phyloP scores from a whole-genome alignment of 768 basidiomycete species.

The Suillus ampliporus region DNA sequence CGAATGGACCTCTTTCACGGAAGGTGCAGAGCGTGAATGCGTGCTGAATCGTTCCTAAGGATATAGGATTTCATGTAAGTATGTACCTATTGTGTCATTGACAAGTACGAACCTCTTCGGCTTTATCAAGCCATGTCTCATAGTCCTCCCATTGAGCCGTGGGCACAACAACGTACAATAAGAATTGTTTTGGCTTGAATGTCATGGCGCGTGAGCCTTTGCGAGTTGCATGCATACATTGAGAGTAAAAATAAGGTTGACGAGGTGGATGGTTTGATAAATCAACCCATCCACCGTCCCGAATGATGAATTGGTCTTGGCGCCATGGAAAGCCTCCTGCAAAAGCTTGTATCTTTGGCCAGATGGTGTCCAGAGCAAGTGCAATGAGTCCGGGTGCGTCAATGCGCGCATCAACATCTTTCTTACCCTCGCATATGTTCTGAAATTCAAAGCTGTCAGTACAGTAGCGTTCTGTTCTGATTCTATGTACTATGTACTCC shows the following conservation, averaged over 20 bases:
- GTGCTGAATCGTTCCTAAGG: not conserved
- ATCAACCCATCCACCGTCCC: not conserved
- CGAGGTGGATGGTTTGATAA: not conserved
- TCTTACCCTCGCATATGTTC: constrained; percentile 13
- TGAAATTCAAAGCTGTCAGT: not conserved
- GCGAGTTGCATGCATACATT: not conserved
- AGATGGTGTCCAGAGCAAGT: not conserved
- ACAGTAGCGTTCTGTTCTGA: not conserved
- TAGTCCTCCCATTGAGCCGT: not conserved
- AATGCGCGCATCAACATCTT: constrained; percentile 10
- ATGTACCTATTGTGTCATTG: not conserved
- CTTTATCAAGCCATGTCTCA: not conserved
- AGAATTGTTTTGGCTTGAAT: not conserved
- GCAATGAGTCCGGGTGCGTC: constrained; percentile 2
- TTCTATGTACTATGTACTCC: not conserved
- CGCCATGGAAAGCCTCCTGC: not conserved
- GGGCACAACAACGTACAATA: not conserved
- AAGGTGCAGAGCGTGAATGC: not conserved
- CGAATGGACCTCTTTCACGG: not conserved
- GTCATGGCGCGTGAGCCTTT: not conserved
- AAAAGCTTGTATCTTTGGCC: constrained; percentile 4
- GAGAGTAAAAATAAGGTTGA: not conserved
- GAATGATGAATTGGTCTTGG: not conserved
- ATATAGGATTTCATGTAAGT: not conserved
- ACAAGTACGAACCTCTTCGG: not conserved